Percentiles rank a stretch among this genome's conserved stretches.
Conservation (phyloP, 2,329 filamentous ascomycete genomes). For the Talaromyces sp. region DNA sequence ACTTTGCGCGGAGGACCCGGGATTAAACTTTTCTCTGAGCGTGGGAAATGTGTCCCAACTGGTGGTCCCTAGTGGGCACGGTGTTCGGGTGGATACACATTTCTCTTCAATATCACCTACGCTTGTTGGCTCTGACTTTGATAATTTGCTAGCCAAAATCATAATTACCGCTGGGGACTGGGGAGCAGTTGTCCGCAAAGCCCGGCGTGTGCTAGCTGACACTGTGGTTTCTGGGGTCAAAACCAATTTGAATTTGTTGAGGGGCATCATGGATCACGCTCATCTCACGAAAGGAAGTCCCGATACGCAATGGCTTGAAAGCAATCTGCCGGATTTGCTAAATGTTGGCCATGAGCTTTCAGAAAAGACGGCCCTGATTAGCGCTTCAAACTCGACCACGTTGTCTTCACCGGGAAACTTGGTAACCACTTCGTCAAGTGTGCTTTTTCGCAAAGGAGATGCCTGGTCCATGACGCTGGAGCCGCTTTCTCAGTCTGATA, state of each 20-base stretch:
- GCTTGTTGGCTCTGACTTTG: slow-evolving; percentile 52
- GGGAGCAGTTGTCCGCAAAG: slow-evolving; percentile 50
- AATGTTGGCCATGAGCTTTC: slow-evolving; percentile 26
- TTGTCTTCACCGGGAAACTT: neutral
- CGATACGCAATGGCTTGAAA: slow-evolving; percentile 56
- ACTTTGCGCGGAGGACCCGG: slow-evolving; percentile 53
- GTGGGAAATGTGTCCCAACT: slow-evolving; percentile 56
- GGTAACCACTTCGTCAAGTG: slow-evolving; percentile 28
- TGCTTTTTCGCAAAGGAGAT: slow-evolving; percentile 55
- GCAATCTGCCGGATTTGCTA: slow-evolving; percentile 40
- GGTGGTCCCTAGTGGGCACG: slow-evolving; percentile 53
- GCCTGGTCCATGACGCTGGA: slow-evolving; percentile 52
- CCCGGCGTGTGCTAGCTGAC: slow-evolving; percentile 51
- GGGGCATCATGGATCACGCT: slow-evolving; percentile 49
- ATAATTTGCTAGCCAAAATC: slow-evolving; percentile 56
- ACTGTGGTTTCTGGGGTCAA: slow-evolving; percentile 53
- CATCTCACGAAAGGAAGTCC: slow-evolving; percentile 44
- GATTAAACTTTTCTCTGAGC: slow-evolving; percentile 51
- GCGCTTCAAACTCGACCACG: neutral
- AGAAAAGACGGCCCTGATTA: neutral
- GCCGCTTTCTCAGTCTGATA: slow-evolving; percentile 20
- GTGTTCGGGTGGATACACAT: slow-evolving; percentile 54
- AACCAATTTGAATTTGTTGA: slow-evolving; percentile 53
- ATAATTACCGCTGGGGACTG: slow-evolving; percentile 53
- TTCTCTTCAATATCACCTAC: slow-evolving; percentile 39